Evolutionary conservation across 225 moss, liverwort and hornwort species (phyloP), one percentile per base, ranked within the genome.

Genomic region (Polytrichum commune): DNA sequence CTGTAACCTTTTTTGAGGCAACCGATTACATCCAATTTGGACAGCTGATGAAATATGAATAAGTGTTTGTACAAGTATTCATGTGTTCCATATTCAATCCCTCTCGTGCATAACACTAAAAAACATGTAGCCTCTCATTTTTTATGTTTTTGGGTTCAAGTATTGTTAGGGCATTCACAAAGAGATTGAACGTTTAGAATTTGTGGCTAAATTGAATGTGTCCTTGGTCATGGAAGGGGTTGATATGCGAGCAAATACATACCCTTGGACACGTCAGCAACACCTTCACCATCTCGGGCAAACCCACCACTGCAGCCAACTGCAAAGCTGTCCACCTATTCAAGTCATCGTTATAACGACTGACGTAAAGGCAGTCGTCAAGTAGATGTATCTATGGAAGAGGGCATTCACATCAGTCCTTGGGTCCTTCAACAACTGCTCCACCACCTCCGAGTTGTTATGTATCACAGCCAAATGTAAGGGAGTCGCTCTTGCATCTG

Each of bases 281-380:
- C 0, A 7, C 0, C 22, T 58, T 58, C 24, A n/a, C 58, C 20
- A 20, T 2, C 20, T 6, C 20, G 1, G 58, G 24, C n/a, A 20
- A 24, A 22, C 1, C 58, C 5, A 9, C 24, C 0, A 58, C 1
- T n/a, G 58, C 58, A 58, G 58, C 58, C 58, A n/a, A 9, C 1
- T 58, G 58, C 58, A 58, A n/a, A 24, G 22, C 7, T 58, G 58
- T 58, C 58, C 58, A 58, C 4, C 0, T 0, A 0, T 0, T 0
- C 46, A 46, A 35, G 9, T 2, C 0, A 29, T 29, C 0, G 0
- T 26, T 0, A 29, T 0, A 29, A 5, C 2, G 2, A 9, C 2
- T 9, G 0, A 38, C 3, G 3, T 13, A 0, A 2, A 20, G 7
- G 4, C 8, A 22, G 5, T 8, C 8, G 23, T 23, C 58, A 0